phyloP scores from a whole-genome alignment of 352 stramenopile genomes.

The Pythium diclinum region DNA sequence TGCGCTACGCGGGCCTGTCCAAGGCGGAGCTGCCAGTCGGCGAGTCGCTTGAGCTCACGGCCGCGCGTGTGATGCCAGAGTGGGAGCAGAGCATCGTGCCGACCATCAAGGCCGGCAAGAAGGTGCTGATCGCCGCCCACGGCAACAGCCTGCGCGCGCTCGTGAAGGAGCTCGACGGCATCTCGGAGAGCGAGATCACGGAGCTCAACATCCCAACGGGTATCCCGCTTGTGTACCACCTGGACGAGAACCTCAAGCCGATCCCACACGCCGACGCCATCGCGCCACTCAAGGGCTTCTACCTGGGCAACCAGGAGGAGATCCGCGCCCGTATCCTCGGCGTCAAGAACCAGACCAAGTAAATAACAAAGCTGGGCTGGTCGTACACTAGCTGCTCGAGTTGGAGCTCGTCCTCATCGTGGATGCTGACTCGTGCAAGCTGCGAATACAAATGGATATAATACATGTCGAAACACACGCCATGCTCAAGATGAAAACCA shows the following conservation, averaged over 20 bases:
- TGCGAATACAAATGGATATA: neutral
- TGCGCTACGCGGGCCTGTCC: slow-evolving; percentile 89
- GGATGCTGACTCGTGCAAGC: neutral
- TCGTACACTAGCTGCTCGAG: neutral
- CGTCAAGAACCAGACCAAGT: slow-evolving; percentile 96
- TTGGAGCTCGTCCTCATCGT: neutral
- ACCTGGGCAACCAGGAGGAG: slow-evolving; percentile 95
- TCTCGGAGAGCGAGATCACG: slow-evolving; percentile 95
- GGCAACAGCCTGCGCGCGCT: slow-evolving; percentile 98
- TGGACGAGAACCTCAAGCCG: slow-evolving; percentile 97
- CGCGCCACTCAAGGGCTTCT: slow-evolving; percentile 70
- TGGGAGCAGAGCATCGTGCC: slow-evolving; percentile 95
- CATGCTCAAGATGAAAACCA: too few relatives aligned
- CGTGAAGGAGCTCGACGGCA: slow-evolving; percentile 98
- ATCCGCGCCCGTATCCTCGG: slow-evolving; percentile 96
- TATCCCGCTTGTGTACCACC: slow-evolving; percentile 95
- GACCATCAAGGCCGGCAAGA: slow-evolving; percentile 93
- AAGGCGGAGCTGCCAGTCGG: slow-evolving; percentile 91
- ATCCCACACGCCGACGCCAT: slow-evolving; percentile 93
- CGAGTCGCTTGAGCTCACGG: slow-evolving; percentile 92
- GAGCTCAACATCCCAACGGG: slow-evolving; percentile 97
- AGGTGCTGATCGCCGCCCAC: slow-evolving; percentile 96
- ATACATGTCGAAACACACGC: neutral
- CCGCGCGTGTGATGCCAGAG: slow-evolving; percentile 94
- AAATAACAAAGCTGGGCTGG: neutral